Evolutionary conservation across 441 rosid genomes (phyloP).

Genomic region (Eutrema salsugineum): DNA sequence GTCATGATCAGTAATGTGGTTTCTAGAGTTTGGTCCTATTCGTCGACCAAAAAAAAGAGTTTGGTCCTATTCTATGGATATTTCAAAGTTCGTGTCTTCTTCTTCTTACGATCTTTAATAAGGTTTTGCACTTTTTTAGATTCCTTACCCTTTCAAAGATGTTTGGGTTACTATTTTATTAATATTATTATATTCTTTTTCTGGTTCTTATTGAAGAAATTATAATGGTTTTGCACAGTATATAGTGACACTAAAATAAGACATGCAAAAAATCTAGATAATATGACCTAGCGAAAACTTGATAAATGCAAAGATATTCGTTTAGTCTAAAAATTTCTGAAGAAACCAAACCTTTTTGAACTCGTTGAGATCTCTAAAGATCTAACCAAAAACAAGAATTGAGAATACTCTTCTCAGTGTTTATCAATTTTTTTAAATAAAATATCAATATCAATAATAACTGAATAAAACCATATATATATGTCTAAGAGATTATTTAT

Average conservation of each 20-base stretch:
- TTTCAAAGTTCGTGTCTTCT: constrained; percentile 24
- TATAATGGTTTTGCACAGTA: background rate
- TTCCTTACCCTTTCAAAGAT: constrained; percentile 23
- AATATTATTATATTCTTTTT: background rate
- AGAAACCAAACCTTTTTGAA: too few relatives aligned
- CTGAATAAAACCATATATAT: too few relatives aligned
- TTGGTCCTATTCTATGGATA: background rate
- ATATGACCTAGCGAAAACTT: too few relatives aligned
- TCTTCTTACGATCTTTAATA: background rate
- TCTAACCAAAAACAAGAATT: too few relatives aligned
- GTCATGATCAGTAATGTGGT: constrained; percentile 1
- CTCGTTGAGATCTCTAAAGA: too few relatives aligned
- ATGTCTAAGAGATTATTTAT: too few relatives aligned
- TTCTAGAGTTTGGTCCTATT: constrained; percentile 9
- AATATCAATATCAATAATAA: too few relatives aligned
- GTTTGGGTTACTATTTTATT: background rate
- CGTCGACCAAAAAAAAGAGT: too few relatives aligned
- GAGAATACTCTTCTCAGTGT: too few relatives aligned
- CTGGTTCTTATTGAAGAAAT: background rate
- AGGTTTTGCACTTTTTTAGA: constrained; percentile 13
- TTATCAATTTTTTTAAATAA: too few relatives aligned
- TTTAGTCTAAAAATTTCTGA: too few relatives aligned
- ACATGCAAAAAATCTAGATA: background rate
- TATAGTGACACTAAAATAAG: background rate
- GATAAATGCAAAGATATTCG: too few relatives aligned